Base-by-base conservation (phyloP, 2,329 filamentous ascomycete genomes). In the Sphaerulina musiva region DNA sequence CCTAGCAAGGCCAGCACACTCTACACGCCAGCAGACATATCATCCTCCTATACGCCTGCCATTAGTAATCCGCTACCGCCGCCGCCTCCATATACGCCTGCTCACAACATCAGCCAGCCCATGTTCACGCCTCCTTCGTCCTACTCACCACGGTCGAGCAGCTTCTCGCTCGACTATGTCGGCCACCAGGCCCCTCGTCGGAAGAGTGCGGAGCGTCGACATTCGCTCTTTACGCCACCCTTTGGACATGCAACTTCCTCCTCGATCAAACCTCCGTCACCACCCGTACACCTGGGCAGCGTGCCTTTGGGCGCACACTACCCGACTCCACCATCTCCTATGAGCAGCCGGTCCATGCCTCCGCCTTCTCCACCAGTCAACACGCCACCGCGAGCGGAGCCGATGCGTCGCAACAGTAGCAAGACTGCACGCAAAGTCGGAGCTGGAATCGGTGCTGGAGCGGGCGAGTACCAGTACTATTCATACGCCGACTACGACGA, bases 401-500 rank as follows among this genome's bases (percentile, higher is more conserved):
- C 45, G 3, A 12, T 44, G n/a, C 46, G 42, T 32, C 36, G 47
- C 36, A 51, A 34, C 47, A 54, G 31, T 36, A 41, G 39, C 10
- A 44, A 31, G 20, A 45, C 38, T n/a, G 20, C 31, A 32, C 36
- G 11, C 20, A 8, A 29, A 3, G 8, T 20, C 20, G 42, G 40
- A 43, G 31, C 14, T 11, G 46, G 20, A 20, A 17, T 17, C 14
- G 14, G 14, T 17, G 20, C 20, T 20, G 20, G 43, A 43, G 44
- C 49, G 4, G 54, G 54, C 31, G 49, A 56, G 12, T 53, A 53
- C 12, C 54, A 56, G 10, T 56, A 44, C 20, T 56, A 56, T 29
- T 48, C 54, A 1, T 56, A 56, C 9, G 54, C 54, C 39, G 46
- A 54, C 48, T 55, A 60, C 48, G 38, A 40, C 26, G 39, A 46